Conservation (phyloP, 164 flowering plant genomes). For the Vitis labrusca region DNA sequence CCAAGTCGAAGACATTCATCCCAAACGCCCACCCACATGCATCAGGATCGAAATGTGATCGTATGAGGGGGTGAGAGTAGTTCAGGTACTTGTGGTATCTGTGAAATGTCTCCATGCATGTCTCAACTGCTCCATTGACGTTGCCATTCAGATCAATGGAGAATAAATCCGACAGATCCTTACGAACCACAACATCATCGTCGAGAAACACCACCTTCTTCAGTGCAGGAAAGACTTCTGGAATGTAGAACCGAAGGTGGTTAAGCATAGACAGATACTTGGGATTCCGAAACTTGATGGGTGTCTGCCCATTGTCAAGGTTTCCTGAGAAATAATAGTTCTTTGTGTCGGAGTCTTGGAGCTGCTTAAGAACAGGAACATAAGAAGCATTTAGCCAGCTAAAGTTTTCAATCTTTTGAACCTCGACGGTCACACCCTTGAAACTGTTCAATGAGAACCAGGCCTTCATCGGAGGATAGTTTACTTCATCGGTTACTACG, state of each 20-base stretch:
- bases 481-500: slow-evolving; percentile 80
- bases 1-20: slow-evolving; percentile 86
- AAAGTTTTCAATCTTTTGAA: slow-evolving; percentile 77
- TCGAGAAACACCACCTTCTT: slow-evolving; percentile 78
- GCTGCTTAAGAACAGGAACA: slow-evolving; percentile 86
- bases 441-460: slow-evolving; percentile 75
- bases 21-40: slow-evolving; percentile 97
- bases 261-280: slow-evolving; percentile 88
- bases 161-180: slow-evolving; percentile 63
- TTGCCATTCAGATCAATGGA: slow-evolving; percentile 71
- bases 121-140: slow-evolving; percentile 91
- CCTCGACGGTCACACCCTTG: slow-evolving; percentile 68
- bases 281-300: slow-evolving; percentile 84
- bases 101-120: slow-evolving; percentile 93
- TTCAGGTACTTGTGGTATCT: slow-evolving; percentile 84
- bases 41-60: slow-evolving; percentile 77
- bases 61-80: slow-evolving; percentile 76
- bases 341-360: slow-evolving; percentile 75
- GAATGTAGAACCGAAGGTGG: slow-evolving; percentile 86
- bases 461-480: slow-evolving; percentile 81
- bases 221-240: slow-evolving; percentile 75
- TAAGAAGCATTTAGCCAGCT: slow-evolving; percentile 91
- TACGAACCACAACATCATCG: slow-evolving; percentile 91
- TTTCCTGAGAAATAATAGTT: slow-evolving; percentile 76
- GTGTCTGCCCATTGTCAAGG: slow-evolving; percentile 48